Evolutionary conservation across 352 stramenopile species (phyloP).

Genomic region (Phytophthora lateralis): DNA sequence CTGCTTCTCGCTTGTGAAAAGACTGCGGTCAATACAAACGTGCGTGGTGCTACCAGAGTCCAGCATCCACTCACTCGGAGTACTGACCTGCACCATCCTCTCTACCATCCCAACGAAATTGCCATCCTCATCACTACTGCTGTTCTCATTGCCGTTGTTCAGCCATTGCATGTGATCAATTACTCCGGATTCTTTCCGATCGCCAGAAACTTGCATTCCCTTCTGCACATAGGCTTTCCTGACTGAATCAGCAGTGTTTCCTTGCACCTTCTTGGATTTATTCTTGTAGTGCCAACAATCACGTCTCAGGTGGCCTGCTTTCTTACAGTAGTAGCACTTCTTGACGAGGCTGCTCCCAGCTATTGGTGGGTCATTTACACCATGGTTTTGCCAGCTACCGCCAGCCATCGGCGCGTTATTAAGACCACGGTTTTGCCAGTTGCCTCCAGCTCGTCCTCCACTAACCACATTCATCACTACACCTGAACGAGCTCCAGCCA

Average conservation of each 20-base stretch:
- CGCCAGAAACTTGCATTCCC: background rate
- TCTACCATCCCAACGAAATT: conserved; percentile 1
- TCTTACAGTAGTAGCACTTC: conserved; percentile 5
- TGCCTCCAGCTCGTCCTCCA: background rate
- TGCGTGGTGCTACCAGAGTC: conserved; percentile 1
- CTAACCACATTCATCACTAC: background rate
- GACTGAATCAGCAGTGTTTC: no score
- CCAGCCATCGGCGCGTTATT: no score
- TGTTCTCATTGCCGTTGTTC: background rate
- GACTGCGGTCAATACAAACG: background rate
- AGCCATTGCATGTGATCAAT: conserved; percentile 9
- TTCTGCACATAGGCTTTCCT: background rate
- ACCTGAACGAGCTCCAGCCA: background rate
- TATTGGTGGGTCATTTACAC: no score
- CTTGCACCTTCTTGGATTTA: background rate
- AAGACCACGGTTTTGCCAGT: no score
- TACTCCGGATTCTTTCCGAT: background rate
- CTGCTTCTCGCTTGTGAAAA: conserved; percentile 2
- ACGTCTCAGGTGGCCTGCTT: background rate
- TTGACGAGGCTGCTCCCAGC: background rate
- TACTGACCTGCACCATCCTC: background rate
- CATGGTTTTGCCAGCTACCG: no score
- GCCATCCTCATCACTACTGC: no score
- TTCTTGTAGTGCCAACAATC: conserved; percentile 7
- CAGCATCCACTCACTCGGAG: conserved; percentile 1